Conservation (phyloP, 805 yeast species). For the Sugiyamaella lignohabitans region DNA sequence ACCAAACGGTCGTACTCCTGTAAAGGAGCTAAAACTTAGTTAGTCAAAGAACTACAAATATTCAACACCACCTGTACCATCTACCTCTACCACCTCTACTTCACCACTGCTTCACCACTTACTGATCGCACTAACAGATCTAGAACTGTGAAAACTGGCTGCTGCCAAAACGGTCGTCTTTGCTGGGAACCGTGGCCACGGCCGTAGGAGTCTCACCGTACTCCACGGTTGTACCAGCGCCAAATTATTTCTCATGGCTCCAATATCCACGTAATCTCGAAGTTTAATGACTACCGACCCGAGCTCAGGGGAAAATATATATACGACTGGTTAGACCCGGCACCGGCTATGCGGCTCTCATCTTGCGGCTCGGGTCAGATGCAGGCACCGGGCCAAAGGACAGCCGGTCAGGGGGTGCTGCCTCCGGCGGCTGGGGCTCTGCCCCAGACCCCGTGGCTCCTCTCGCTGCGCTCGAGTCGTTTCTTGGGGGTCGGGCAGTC, state of each 20-base stretch:
- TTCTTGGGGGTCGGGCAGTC: background rate
- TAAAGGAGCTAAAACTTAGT: slow-evolving; percentile 23
- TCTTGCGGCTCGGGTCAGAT: too few relatives aligned
- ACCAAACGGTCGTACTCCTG: slow-evolving; percentile 33
- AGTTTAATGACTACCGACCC: too few relatives aligned
- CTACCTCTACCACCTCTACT: background rate
- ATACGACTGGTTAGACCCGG: background rate
- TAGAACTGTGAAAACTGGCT: background rate
- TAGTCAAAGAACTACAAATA: background rate
- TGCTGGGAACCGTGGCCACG: too few relatives aligned
- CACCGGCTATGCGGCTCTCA: background rate
- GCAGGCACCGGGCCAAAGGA: too few relatives aligned
- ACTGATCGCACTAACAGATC: background rate
- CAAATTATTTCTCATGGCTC: background rate
- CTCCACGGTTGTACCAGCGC: background rate
- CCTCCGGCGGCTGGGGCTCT: too few relatives aligned
- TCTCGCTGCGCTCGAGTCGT: too few relatives aligned
- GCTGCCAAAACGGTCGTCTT: background rate
- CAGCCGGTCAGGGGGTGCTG: too few relatives aligned
- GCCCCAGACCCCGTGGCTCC: too few relatives aligned
- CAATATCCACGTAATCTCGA: background rate
- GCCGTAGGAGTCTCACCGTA: background rate
- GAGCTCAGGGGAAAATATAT: background rate
- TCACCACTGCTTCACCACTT: background rate
- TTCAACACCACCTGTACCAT: background rate